phyloP scores from a whole-genome alignment of 2,329 filamentous ascomycete genomes.

The Claviceps sp. region DNA sequence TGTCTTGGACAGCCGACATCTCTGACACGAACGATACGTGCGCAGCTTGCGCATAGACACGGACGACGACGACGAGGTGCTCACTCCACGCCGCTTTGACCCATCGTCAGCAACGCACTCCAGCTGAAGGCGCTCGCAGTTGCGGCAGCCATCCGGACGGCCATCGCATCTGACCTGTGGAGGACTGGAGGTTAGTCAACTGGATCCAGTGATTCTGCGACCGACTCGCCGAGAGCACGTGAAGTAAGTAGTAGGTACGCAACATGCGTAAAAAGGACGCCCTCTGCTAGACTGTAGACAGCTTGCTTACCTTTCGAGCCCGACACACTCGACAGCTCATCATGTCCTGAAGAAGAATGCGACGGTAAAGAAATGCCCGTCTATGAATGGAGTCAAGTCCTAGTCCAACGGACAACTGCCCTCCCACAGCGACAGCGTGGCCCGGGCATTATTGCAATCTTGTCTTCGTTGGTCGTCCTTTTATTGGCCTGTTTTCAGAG shows the following conservation, averaged over 20 bases:
- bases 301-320: constrained; percentile 23
- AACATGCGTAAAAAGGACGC: too few species aligned
- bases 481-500: too few species aligned
- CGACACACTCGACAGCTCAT: constrained; percentile 26
- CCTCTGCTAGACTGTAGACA: too few species aligned
- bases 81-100: constrained; percentile 12
- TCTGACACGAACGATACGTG: constrained; percentile 26
- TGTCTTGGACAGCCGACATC: constrained; percentile 26
- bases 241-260: too few species aligned
- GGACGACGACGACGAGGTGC: constrained; percentile 15
- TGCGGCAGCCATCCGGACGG: constrained; percentile 27
- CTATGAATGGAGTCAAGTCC: not conserved
- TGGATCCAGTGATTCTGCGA: not conserved
- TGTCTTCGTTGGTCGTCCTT: too few species aligned
- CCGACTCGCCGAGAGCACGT: too few species aligned
- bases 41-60: constrained; percentile 24
- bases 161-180: constrained; percentile 28
- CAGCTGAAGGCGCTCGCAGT: constrained; percentile 28
- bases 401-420: not conserved
- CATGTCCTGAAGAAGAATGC: not conserved
- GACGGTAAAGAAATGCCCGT: not conserved
- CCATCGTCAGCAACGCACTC: constrained; percentile 26
- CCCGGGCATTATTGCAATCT: not conserved
- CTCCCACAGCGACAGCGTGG: not conserved
- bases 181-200: not conserved